These are phyloP conservation scores for Plasmodium gonderi DNA, from an alignment of 169 alveolate species.

Conservation along the genomic window DNA sequence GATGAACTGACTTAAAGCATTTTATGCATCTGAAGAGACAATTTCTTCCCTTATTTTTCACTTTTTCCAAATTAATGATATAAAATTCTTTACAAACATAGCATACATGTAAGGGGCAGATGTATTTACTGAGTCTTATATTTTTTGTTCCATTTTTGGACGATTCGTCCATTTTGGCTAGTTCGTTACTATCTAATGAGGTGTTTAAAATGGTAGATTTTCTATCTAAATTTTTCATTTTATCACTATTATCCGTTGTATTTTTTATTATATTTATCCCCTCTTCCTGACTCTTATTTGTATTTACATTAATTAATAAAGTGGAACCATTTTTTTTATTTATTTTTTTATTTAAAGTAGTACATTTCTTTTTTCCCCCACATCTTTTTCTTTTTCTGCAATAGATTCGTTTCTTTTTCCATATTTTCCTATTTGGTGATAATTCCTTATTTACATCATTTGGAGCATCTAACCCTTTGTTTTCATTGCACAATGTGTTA, in stretches of 20 bases:
- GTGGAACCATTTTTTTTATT: too few species aligned
- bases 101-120: conserved; percentile 66
- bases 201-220: neutral
- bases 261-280: neutral
- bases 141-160: neutral
- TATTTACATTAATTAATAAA: too few species aligned
- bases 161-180: neutral
- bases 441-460: neutral
- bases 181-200: neutral
- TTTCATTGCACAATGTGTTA: neutral
- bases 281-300: neutral
- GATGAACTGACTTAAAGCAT: conserved; percentile 51
- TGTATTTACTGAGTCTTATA: conserved; percentile 12
- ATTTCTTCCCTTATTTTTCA: neutral
- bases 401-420: neutral
- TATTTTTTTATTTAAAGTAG: neutral
- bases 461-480: neutral
- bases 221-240: neutral
- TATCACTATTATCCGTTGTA: neutral
- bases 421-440: neutral
- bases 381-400: neutral
- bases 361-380: neutral
- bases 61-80: conserved; percentile 14
- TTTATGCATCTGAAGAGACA: conserved; percentile 37
- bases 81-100: conserved; percentile 50